Evolutionary conservation across 1,284 basidiomycete species (phyloP).

Genomic region (Jaminaea rosea): DNA sequence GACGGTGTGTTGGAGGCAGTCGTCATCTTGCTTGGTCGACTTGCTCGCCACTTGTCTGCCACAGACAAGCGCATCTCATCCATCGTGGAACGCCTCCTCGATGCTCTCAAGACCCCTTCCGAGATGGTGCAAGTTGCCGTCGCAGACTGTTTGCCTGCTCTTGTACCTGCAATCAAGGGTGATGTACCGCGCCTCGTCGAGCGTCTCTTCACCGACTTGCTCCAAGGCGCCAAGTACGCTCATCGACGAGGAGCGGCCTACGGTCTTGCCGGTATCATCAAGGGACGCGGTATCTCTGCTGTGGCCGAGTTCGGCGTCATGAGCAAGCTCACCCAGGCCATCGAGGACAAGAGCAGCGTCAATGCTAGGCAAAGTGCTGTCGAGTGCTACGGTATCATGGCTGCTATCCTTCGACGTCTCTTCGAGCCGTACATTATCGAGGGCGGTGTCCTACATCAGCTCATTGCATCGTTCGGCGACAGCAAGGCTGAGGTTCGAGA

Average conservation of each 20-base stretch:
- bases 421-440: constrained; percentile 89
- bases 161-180: constrained; percentile 63
- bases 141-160: constrained; percentile 74
- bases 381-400: constrained; percentile 80
- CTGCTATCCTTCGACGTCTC: constrained; percentile 72
- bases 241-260: constrained; percentile 88
- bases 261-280: constrained; percentile 83
- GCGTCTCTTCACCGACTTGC: constrained; percentile 60
- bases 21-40: constrained; percentile 85
- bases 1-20: constrained; percentile 73
- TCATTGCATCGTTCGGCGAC: constrained; percentile 86
- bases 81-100: constrained; percentile 80
- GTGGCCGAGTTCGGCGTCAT: constrained; percentile 79
- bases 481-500: constrained; percentile 79
- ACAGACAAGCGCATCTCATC: constrained; percentile 47
- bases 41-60: constrained; percentile 75
- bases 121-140: constrained; percentile 96
- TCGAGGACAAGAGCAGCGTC: constrained; percentile 80
- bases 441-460: constrained; percentile 62
- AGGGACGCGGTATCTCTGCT: constrained; percentile 74
- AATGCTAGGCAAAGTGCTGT: constrained; percentile 86
- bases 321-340: constrained; percentile 62
- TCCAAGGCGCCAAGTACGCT: constrained; percentile 65
- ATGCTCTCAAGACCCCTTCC: constrained; percentile 84
- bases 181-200: constrained; percentile 55